Percentiles rank a stretch among this genome's conserved stretches.
Conservation (phyloP, 192 early-diverging fungal species). For the Phycomyces blakesleeanus region DNA sequence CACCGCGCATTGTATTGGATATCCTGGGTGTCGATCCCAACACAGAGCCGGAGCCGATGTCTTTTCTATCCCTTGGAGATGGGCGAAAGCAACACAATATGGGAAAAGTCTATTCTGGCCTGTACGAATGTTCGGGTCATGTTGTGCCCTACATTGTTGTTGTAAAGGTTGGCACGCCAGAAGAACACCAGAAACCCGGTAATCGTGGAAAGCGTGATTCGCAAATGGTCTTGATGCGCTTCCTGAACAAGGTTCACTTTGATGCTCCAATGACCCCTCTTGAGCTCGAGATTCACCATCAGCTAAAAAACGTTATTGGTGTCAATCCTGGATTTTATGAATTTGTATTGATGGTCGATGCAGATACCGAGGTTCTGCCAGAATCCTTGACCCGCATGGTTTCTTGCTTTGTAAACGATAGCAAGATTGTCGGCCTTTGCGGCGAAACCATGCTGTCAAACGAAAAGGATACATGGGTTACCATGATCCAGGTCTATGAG, state of each 20-base stretch:
- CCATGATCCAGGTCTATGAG: conserved; percentile 99
- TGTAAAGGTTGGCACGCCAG: conserved; percentile 72
- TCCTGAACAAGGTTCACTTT: conserved; percentile 75
- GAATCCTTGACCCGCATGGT: conserved; percentile 88
- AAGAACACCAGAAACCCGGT: conserved; percentile 66
- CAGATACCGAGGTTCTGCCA: conserved; percentile 75
- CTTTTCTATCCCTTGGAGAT: conserved; percentile 72
- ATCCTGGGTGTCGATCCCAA: conserved; percentile 59
- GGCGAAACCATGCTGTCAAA: conserved; percentile 95
- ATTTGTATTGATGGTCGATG: conserved; percentile 74
- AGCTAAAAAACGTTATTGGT: conserved; percentile 83
- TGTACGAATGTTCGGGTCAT: conserved; percentile 73
- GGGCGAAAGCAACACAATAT: conserved; percentile 75
- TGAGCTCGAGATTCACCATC: conserved; percentile 79
- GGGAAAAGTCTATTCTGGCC: conserved; percentile 78
- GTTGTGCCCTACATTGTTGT: conserved; percentile 78
- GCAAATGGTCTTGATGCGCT: conserved; percentile 80
- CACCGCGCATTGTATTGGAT: conserved; percentile 79
- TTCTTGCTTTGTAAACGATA: conserved; percentile 71
- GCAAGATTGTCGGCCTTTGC: conserved; percentile 84
- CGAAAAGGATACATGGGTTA: conserved; percentile 89
- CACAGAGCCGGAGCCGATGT: conserved; percentile 56
- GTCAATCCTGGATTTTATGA: conserved; percentile 81
- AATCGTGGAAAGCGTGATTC: conserved; percentile 88
- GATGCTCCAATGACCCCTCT: conserved; percentile 73